Evolutionary conservation across 106 monocot genomes (phyloP), one percentile per base, ranked within the genome.

Genomic region (Dendrobium nobile): DNA sequence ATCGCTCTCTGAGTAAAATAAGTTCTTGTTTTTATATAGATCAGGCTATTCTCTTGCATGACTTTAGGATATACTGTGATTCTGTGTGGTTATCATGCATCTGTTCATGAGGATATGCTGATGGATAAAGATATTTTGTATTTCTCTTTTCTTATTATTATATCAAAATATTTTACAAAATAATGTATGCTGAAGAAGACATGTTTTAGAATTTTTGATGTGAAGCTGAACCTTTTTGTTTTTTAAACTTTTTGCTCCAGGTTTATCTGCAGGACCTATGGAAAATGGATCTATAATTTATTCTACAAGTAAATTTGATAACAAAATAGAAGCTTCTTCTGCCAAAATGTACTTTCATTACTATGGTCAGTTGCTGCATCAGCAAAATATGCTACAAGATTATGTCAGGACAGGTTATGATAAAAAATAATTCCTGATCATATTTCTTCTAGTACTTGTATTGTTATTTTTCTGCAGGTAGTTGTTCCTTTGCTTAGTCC

Each of bases 331-430:
- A 81, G 79, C 98, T 28, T 79, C 98, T 41, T 98, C 98, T 82
- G 95, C 94, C 11, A 95, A 98, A 79, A 98, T 98, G 98, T 98
- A 98, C 79, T 98, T 98, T 67, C 98, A 98, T 81, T 98, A 98
- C 47, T 98, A 98, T 84, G 92, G 95, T 2, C 98, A 98, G 82
- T 76, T 98, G 79, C 67, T 95, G 54, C 98, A 98, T 91, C 97
- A 98, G 81, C 98, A 98, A 84, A 98, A 98, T 86, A 98, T 98
- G 98, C 83, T 98, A 59, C 98, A 98, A 81, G 94, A 95, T 90
- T 98, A 94, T 87, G 98, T 98, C 78, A 91, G 98, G 84, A 95
- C 98, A 95, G 98, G 98, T 98, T 75, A 85, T 54, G 24, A 7
- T 77, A n/a, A 75, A 31, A 54, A 19, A 31, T 31, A 73, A 67